Evolutionary conservation across 176 grass and related monocot species (phyloP).

Genomic region (Oryza brachyantha): DNA sequence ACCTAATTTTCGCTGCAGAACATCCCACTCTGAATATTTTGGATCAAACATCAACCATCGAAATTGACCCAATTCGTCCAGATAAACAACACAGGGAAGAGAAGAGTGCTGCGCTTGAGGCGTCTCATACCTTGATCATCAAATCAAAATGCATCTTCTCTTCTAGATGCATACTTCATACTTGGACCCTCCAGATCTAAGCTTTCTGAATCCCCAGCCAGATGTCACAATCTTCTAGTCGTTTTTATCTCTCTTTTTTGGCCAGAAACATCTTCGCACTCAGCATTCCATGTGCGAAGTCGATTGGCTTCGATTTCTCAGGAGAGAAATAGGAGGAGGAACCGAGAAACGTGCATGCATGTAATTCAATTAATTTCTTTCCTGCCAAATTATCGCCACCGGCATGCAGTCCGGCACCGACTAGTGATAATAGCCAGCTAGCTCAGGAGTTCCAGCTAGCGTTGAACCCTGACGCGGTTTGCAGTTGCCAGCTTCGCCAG

Average conservation of each 20-base stretch:
- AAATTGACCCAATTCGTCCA: neutral
- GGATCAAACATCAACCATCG: neutral
- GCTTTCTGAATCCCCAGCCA: neutral
- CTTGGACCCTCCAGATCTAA: neutral
- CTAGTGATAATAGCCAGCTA: constrained; percentile 7
- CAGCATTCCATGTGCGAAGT: neutral
- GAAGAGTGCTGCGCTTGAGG: neutral
- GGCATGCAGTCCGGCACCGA: constrained; percentile 11
- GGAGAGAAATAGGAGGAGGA: neutral
- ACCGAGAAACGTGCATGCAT: neutral
- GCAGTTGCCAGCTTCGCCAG: neutral
- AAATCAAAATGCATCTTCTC: neutral
- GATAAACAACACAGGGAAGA: neutral
- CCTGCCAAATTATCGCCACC: neutral
- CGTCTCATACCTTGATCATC: neutral
- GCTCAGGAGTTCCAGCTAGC: neutral
- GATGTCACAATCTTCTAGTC: neutral
- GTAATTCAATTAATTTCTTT: neutral
- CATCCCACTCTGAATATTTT: neutral
- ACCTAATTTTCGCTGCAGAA: neutral
- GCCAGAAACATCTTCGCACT: constrained; percentile 16
- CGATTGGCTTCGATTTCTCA: neutral
- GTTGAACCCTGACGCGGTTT: constrained; percentile 19
- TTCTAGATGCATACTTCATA: neutral
- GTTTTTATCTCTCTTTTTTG: neutral